Percentiles rank a stretch among this genome's conserved stretches.
Conservation (phyloP, 257 asterid genomes). For the Nemophila menziesii region DNA sequence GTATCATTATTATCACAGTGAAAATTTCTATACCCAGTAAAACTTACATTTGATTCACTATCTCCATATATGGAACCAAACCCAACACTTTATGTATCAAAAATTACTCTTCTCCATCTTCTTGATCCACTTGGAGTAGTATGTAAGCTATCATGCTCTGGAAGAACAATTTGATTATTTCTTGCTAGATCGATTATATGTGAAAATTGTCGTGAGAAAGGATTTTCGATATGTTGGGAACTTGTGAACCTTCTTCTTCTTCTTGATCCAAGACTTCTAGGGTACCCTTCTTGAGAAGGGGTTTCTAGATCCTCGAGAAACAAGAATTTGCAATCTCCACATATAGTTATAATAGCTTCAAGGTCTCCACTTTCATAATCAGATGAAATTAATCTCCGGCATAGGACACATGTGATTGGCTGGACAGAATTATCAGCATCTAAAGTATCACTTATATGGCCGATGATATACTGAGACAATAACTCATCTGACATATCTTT, state of each 20-base stretch:
- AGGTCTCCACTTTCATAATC: slow-evolving; percentile 33
- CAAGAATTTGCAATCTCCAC: slow-evolving; percentile 75
- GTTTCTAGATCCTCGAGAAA: slow-evolving; percentile 55
- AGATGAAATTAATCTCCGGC: slow-evolving; percentile 33
- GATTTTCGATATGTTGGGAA: slow-evolving; percentile 52
- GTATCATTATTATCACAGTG: slow-evolving; percentile 50
- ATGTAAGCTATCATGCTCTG: slow-evolving; percentile 43
- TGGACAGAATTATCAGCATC: slow-evolving; percentile 12
- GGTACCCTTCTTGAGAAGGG: slow-evolving; percentile 36
- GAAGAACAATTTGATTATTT: slow-evolving; percentile 29
- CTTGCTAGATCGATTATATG: slow-evolving; percentile 39
- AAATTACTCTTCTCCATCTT: slow-evolving; percentile 52
- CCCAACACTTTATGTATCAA: slow-evolving; percentile 74
- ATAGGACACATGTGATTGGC: slow-evolving; percentile 41
- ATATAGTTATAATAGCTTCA: slow-evolving; percentile 37
- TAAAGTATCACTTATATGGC: slow-evolving; percentile 14
- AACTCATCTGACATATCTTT: slow-evolving; percentile 21
- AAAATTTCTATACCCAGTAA: slow-evolving; percentile 48
- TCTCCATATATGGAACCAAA: slow-evolving; percentile 67
- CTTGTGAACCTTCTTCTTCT: slow-evolving; percentile 31
- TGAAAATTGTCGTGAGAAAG: slow-evolving; percentile 50
- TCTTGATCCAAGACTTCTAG: slow-evolving; percentile 23
- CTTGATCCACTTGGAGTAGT: slow-evolving; percentile 61
- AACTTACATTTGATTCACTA: slow-evolving; percentile 59
- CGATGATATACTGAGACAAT: slow-evolving; percentile 21